A percentile compares a stretch with the other conserved stretches of the same genome.
phyloP scores from a whole-genome alignment of 257 asterid species.

The Nicotiana paniculata region DNA sequence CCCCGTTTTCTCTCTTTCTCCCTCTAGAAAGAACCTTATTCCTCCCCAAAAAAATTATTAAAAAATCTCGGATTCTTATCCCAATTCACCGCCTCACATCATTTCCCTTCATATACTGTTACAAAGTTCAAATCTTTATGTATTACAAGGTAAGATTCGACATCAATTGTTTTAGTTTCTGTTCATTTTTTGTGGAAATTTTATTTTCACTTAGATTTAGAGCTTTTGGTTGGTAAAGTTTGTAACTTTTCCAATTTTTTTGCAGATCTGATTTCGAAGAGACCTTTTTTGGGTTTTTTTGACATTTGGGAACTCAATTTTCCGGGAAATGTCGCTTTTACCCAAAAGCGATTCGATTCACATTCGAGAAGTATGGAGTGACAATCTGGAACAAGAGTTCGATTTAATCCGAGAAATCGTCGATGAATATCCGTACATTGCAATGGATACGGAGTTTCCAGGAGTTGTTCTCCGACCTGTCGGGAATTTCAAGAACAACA shows the following conservation, averaged over 20 bases:
- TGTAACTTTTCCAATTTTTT: not conserved
- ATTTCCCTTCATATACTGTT: not conserved
- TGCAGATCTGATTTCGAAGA: conserved; percentile 37
- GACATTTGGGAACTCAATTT: not conserved
- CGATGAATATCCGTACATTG: conserved; percentile 58
- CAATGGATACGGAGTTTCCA: conserved; percentile 83
- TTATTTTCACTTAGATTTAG: not conserved
- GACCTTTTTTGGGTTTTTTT: conserved; percentile 7
- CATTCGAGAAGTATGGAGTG: conserved; percentile 73
- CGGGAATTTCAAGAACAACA: conserved; percentile 48
- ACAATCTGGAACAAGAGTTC: conserved; percentile 63
- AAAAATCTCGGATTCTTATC: not conserved
- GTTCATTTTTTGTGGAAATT: not conserved
- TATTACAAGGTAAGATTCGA: conserved; percentile 10
- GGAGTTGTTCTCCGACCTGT: conserved; percentile 59
- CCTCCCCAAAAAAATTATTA: not conserved
- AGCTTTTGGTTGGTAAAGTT: not conserved
- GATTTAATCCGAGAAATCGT: conserved; percentile 52
- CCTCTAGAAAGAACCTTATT: not conserved
- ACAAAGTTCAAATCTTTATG: conserved; percentile 18
- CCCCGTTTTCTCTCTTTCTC: not conserved
- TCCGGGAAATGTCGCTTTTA: conserved; percentile 49
- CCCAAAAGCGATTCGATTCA: conserved; percentile 57
- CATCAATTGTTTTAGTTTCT: not conserved
- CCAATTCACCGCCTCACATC: not conserved